phyloP scores from a whole-genome alignment of 805 yeast genomes.

The Saturnispora silvae region DNA sequence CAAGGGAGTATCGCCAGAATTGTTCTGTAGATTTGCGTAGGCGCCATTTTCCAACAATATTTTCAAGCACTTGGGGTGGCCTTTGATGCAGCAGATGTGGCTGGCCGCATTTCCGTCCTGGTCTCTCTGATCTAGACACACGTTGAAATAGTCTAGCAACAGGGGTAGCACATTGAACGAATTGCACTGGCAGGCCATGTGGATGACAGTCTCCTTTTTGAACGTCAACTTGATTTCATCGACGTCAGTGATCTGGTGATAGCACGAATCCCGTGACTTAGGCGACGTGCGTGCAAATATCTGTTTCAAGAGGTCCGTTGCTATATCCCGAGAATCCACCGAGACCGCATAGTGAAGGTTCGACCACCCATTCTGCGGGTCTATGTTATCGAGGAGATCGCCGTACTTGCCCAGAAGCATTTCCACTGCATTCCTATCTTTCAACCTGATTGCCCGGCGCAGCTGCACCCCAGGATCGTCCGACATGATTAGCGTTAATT shows the following conservation, averaged over 20 bases:
- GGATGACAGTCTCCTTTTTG: conserved; percentile 55
- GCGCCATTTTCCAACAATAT: conserved; percentile 67
- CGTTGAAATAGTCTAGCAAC: conserved; percentile 50
- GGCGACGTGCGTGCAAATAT: conserved; percentile 13
- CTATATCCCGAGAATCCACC: conserved; percentile 56
- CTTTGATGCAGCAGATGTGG: conserved; percentile 55
- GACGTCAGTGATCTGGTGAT: conserved; percentile 23
- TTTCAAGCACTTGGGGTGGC: conserved; percentile 52
- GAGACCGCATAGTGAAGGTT: conserved; percentile 73
- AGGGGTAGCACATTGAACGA: conserved; percentile 60
- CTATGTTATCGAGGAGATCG: conserved; percentile 54
- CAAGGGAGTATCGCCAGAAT: conserved; percentile 69
- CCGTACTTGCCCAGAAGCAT: conserved; percentile 62
- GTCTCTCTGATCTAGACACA: conserved; percentile 37
- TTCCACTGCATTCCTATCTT: conserved; percentile 51
- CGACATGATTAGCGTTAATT: too few relatives aligned
- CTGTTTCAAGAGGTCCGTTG: conserved; percentile 18
- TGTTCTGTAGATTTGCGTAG: conserved; percentile 60
- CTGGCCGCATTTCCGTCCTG: conserved; percentile 47
- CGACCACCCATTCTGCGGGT: conserved; percentile 71
- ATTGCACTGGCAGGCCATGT: conserved; percentile 48
- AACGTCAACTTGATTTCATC: conserved; percentile 36
- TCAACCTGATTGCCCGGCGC: conserved; percentile 55
- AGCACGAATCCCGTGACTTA: conserved; percentile 2
- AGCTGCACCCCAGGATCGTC: conserved; percentile 58